Percentiles rank a stretch among this genome's conserved stretches.
Conservation (phyloP, 495 filamentous ascomycete genomes). For the Penicillium chermesinum region DNA sequence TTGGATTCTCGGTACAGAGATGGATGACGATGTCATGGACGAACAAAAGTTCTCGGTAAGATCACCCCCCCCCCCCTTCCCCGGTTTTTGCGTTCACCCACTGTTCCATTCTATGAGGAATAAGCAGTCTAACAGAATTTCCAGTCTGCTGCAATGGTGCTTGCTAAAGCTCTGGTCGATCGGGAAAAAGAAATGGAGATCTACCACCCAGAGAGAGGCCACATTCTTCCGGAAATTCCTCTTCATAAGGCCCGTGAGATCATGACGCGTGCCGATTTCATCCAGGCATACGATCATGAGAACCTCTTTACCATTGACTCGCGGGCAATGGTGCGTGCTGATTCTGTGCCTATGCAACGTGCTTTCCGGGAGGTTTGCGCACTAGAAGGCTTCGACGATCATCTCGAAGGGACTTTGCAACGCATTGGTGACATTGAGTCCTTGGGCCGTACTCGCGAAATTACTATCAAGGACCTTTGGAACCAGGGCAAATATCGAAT, state of each 20-base stretch:
- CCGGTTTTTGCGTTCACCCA: no score
- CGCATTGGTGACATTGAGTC: constrained; percentile 88
- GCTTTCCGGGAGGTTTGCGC: constrained; percentile 80
- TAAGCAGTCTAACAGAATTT: no score
- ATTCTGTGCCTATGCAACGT: constrained; percentile 92
- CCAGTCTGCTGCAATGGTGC: constrained; percentile 84
- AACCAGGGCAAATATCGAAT: constrained; percentile 76
- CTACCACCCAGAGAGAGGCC: constrained; percentile 60
- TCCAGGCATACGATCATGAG: constrained; percentile 83
- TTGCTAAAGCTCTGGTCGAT: constrained; percentile 85
- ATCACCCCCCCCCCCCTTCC: no score
- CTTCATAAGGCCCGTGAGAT: constrained; percentile 82
- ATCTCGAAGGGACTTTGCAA: constrained; percentile 74
- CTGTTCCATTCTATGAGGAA: no score
- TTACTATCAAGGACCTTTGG: constrained; percentile 82
- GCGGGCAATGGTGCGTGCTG: constrained; percentile 80
- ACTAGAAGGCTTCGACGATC: constrained; percentile 68
- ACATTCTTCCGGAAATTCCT: constrained; percentile 74
- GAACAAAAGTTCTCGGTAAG: constrained; percentile 89
- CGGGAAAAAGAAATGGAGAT: constrained; percentile 63
- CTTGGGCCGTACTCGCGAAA: constrained; percentile 82
- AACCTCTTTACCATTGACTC: constrained; percentile 96
- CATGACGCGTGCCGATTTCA: constrained; percentile 95
- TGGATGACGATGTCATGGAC: constrained; percentile 99
- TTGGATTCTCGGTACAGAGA: constrained; percentile 84